These are phyloP conservation scores for Iris pallida DNA, from an alignment of 116 monocot genomes.

Conservation along the genomic window DNA sequence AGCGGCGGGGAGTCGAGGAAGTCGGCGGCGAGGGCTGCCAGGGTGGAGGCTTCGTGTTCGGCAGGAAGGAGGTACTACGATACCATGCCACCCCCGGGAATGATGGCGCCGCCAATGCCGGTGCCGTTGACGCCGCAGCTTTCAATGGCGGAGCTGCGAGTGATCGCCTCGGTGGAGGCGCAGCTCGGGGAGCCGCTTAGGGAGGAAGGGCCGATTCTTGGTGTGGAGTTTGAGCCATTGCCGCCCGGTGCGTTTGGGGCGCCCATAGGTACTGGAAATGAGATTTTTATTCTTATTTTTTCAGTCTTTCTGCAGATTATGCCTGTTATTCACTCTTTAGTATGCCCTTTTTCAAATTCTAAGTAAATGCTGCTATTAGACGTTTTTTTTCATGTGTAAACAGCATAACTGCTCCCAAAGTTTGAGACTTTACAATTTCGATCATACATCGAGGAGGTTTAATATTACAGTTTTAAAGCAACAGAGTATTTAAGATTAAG, in stretches of 20 bases:
- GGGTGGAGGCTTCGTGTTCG: slow-evolving; percentile 4
- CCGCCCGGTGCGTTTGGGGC: slow-evolving; percentile 98
- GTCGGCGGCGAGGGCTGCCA: slow-evolving; percentile 21
- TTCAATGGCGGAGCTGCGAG: slow-evolving; percentile 49
- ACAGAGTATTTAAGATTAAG: no score
- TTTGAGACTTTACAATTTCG: no score
- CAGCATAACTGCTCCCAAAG: no score
- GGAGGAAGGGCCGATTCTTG: slow-evolving; percentile 92
- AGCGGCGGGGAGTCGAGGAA: slow-evolving; percentile 39
- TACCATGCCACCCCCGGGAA: background rate
- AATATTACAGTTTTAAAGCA: no score
- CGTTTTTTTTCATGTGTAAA: no score
- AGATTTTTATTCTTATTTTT: background rate
- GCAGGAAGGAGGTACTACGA: slow-evolving; percentile 69
- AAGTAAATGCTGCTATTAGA: no score
- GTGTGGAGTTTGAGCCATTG: slow-evolving; percentile 89
- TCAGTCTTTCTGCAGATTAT: no score
- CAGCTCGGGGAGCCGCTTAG: slow-evolving; percentile 78
- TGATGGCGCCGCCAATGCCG: slow-evolving; percentile 9
- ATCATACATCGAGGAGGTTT: no score
- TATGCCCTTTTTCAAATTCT: no score
- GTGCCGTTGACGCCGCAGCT: slow-evolving; percentile 33
- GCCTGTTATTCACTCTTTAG: no score
- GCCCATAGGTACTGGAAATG: slow-evolving; percentile 66
- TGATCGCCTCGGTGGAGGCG: slow-evolving; percentile 70